These are phyloP conservation scores for Backusella macrospora DNA, from an alignment of 192 early-diverging fungal species.

Conservation along the genomic window DNA sequence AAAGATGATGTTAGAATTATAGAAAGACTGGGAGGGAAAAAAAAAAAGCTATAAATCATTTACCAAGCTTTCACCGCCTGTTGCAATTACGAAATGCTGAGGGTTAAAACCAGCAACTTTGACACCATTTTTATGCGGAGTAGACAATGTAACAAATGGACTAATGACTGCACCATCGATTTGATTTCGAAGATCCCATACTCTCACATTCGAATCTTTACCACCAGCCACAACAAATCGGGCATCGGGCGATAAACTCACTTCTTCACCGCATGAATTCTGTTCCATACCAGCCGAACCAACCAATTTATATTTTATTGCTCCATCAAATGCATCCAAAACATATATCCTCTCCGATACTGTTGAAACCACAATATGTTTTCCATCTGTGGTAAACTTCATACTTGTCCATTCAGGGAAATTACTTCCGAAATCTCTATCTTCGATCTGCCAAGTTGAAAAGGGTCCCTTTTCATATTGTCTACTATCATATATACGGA, in stretches of 20 bases:
- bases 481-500: conserved; percentile 77
- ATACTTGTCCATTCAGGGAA: conserved; percentile 57
- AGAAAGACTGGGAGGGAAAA: too few species aligned
- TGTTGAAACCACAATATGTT: conserved; percentile 71
- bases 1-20: neutral
- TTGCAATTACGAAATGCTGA: conserved; percentile 72
- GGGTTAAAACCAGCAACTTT: conserved; percentile 64
- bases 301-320: conserved; percentile 46
- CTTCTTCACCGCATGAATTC: conserved; percentile 53
- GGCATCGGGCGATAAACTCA: conserved; percentile 72
- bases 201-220: conserved; percentile 17
- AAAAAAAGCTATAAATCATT: conserved; percentile 27
- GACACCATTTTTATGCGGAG: conserved; percentile 1
- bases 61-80: conserved; percentile 68
- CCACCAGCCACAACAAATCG: conserved; percentile 69
- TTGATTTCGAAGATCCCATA: conserved; percentile 20
- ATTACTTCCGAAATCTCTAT: conserved; percentile 23
- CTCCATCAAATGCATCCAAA: conserved; percentile 67
- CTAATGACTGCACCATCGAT: neutral
- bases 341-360: conserved; percentile 58
- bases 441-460: conserved; percentile 35
- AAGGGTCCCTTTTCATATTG: conserved; percentile 51
- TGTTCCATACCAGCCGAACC: conserved; percentile 42
- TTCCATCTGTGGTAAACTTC: conserved; percentile 78
- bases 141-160: conserved; percentile 4